A percentile compares a stretch with the other conserved stretches of the same genome.
phyloP scores from a whole-genome alignment of 495 filamentous ascomycete genomes.

The Aspergillus asperescens region DNA sequence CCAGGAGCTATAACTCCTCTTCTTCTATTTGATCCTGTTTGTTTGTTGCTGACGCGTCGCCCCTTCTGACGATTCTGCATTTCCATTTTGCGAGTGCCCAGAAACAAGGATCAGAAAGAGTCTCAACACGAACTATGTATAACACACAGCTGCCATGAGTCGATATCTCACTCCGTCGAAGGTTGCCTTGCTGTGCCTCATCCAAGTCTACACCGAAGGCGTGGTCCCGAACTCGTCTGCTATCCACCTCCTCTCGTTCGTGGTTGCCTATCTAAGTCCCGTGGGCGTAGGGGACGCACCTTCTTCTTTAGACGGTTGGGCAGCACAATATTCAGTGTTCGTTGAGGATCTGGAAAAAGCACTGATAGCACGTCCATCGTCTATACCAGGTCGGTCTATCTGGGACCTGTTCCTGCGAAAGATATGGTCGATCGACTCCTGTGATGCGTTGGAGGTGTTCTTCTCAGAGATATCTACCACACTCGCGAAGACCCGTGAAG shows the following conservation, averaged over 20 bases:
- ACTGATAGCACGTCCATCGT: slow-evolving; percentile 55
- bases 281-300: slow-evolving; percentile 30
- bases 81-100: neutral
- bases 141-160: slow-evolving; percentile 47
- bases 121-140: slow-evolving; percentile 3
- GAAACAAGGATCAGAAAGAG: neutral
- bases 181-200: slow-evolving; percentile 73
- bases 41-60: neutral
- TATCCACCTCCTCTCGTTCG: slow-evolving; percentile 80
- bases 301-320: slow-evolving; percentile 31
- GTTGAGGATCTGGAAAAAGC: slow-evolving; percentile 64
- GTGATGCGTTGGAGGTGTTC: slow-evolving; percentile 67
- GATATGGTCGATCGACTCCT: slow-evolving; percentile 77
- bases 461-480: slow-evolving; percentile 54
- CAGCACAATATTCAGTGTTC: slow-evolving; percentile 49
- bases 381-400: slow-evolving; percentile 68
- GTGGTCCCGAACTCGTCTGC: slow-evolving; percentile 68
- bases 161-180: slow-evolving; percentile 82
- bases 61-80: neutral
- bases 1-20: neutral
- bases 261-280: slow-evolving; percentile 67
- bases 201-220: slow-evolving; percentile 72
- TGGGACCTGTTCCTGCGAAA: slow-evolving; percentile 83
- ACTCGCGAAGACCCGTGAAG: slow-evolving; percentile 57
- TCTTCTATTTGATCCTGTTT: neutral